Evolutionary conservation across 1,284 basidiomycete genomes (phyloP).

Genomic region (Xerocomus minutiporus): DNA sequence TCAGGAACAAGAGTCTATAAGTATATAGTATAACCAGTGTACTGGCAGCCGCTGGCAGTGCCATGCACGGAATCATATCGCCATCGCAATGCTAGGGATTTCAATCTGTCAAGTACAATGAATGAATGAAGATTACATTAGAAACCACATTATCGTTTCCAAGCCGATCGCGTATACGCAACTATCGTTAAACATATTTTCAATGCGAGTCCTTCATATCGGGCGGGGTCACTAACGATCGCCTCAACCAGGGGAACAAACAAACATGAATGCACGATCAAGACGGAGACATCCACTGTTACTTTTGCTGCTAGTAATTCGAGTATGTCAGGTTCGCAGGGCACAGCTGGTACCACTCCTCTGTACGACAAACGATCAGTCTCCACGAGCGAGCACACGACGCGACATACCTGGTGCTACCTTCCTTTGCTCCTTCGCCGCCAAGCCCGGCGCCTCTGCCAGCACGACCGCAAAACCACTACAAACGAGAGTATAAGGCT

Average conservation of each 20-base stretch:
- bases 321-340: neutral
- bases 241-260: too few species aligned
- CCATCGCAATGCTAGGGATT: neutral
- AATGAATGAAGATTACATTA: neutral
- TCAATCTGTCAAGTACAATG: neutral
- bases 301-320: neutral
- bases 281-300: neutral
- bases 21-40: too few species aligned
- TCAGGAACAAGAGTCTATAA: neutral
- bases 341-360: neutral
- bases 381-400: neutral
- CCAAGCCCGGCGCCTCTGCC: constrained; percentile 24
- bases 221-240: too few species aligned
- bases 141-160: neutral
- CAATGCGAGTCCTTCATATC: neutral
- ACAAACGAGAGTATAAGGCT: neutral
- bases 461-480: constrained; percentile 35
- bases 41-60: neutral
- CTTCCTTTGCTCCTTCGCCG: constrained; percentile 3
- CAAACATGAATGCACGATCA: too few species aligned
- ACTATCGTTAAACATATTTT: too few species aligned
- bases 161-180: neutral
- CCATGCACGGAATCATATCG: neutral
- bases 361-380: neutral
- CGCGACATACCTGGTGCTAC: neutral